Base-by-base conservation (phyloP, 2,329 filamentous ascomycete genomes). In the Exutisphaerella laricina region DNA sequence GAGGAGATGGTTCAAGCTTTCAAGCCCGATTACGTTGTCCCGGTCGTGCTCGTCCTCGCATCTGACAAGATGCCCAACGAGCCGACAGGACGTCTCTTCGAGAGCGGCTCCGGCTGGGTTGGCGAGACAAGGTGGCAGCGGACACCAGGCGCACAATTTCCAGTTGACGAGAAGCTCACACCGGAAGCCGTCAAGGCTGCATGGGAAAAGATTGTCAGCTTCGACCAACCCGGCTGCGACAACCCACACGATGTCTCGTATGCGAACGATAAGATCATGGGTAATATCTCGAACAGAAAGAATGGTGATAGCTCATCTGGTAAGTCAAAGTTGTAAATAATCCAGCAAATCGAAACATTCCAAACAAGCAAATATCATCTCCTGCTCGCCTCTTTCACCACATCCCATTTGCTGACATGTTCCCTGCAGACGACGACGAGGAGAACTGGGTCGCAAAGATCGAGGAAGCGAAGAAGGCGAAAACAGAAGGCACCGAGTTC, bases 1-100 rank as follows among this genome's bases (percentile, higher is more conserved):
- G 88, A 95, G 70, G 92, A 98, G 73, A 81, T 97, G 72, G 89
- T 98, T 13, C 89, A 97, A 73, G 90, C 92, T 33, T 95, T 98
- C 77, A 98, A 97, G 81, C 92, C 92, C 47, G 90, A 97, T 64
- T 97, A 95, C 69, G 89, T 98, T 66, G 92, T 92, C 40, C 92
- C 92, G 48, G 72, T 97, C 26, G 89, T 98, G 39, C 80, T 90
- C 42, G 80, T 89, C 31, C 84, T 98, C 45, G 87, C 81, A 65
- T 83, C 79, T 10, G 92, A 98, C 71, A 86, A 87, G 70, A 81
- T 88, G 40, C 90, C 92, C 20, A 47, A 35, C 18, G 78, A 85
- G 61, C 80, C 85, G 55, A 96, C 88, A 45, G 90, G 90, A 53
- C 84, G 83, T 40, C 77, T 98, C 35, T 98, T 88, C 70, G 92